Conservation (phyloP, 345 rosid species). For the Lagerstroemia speciosa region DNA sequence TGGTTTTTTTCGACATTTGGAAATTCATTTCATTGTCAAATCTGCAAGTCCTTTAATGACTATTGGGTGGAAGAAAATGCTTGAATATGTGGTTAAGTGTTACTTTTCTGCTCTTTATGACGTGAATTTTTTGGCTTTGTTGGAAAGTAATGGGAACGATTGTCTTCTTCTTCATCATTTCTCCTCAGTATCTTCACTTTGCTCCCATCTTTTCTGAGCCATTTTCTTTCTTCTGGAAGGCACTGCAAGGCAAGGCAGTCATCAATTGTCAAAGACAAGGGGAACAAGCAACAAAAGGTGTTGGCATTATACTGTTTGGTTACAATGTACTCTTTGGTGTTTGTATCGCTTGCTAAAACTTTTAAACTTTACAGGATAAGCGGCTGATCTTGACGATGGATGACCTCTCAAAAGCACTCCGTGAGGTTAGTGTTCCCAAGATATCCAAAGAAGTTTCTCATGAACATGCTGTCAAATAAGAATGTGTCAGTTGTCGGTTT, state of each 20-base stretch:
- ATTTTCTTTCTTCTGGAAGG: slow-evolving; percentile 23
- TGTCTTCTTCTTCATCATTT: neutral
- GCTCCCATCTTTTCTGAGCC: neutral
- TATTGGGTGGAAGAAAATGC: neutral
- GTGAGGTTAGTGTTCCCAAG: slow-evolving; percentile 40
- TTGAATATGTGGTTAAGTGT: neutral
- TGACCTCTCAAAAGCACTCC: slow-evolving; percentile 82
- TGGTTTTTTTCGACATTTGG: too few species aligned
- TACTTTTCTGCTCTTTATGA: neutral
- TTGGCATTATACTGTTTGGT: neutral
- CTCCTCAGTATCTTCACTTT: neutral
- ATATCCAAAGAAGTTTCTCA: neutral
- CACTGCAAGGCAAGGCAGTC: slow-evolving; percentile 92
- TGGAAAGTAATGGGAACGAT: neutral
- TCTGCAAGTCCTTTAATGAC: too few species aligned
- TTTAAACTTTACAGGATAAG: slow-evolving; percentile 53
- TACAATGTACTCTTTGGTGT: neutral
- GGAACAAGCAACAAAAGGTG: slow-evolving; percentile 92
- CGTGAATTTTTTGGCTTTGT: neutral
- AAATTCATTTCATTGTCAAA: too few species aligned
- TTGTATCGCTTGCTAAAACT: neutral
- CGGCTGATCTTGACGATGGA: slow-evolving; percentile 85
- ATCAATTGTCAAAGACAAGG: slow-evolving; percentile 80
- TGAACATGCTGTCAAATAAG: neutral
- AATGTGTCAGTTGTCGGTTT: neutral